These are phyloP conservation scores for Orobanche coerulescens DNA, from an alignment of 257 asterid genomes.

Conservation along the genomic window DNA sequence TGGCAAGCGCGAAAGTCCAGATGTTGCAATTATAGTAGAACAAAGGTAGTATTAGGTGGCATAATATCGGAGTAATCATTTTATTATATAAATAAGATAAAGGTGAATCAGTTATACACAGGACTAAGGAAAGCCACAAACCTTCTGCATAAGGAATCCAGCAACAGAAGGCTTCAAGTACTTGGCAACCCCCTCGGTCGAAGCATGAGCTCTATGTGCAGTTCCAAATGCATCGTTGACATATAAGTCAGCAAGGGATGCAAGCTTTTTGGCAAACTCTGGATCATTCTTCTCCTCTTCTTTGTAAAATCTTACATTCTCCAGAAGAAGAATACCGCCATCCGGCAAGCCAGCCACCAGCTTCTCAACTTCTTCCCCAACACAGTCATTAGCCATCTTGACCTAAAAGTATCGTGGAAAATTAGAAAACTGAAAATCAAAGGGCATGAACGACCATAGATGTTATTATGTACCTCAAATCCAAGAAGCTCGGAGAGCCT, in stretches of 20 bases:
- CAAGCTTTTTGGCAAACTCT: constrained; percentile 44
- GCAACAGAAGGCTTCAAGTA: constrained; percentile 47
- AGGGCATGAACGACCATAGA: not conserved
- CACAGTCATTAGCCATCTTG: constrained; percentile 37
- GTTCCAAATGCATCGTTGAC: constrained; percentile 49
- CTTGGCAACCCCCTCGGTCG: constrained; percentile 47
- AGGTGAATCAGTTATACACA: no score
- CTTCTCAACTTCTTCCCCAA: constrained; percentile 38
- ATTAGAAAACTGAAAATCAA: not conserved
- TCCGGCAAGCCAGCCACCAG: constrained; percentile 33
- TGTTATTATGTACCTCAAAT: constrained; percentile 25
- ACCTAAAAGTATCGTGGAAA: constrained; percentile 23
- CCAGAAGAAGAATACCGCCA: constrained; percentile 39
- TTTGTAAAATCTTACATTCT: constrained; percentile 43
- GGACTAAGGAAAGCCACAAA: no score
- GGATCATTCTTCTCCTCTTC: constrained; percentile 54
- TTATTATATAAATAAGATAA: no score
- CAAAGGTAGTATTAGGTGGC: no score
- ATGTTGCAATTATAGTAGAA: no score
- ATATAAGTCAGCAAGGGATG: constrained; percentile 44
- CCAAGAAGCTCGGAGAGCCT: constrained; percentile 44
- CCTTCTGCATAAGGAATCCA: constrained; percentile 54
- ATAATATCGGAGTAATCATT: no score
- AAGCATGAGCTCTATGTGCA: constrained; percentile 51
- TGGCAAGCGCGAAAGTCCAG: no score